Percentiles rank a stretch among this genome's conserved stretches.
phyloP scores from a whole-genome alignment of 1,139 yeast species.

The Yamadazyma atmosphaerica region DNA sequence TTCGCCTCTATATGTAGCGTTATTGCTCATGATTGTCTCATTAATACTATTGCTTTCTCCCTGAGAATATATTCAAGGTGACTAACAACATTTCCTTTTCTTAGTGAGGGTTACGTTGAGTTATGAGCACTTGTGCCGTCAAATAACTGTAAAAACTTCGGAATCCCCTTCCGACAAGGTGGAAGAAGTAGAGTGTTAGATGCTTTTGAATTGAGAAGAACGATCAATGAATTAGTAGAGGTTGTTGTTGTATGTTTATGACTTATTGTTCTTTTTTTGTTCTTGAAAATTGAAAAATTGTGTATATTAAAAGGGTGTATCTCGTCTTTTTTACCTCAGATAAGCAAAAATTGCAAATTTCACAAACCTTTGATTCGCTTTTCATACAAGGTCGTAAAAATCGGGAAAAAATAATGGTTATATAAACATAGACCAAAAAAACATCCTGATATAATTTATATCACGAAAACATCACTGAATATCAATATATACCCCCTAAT shows the following conservation, averaged over 20 bases:
- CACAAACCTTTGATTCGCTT: not conserved
- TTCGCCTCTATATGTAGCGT: too few relatives aligned
- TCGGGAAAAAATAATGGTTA: not conserved
- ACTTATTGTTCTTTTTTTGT: too few relatives aligned
- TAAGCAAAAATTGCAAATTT: not conserved
- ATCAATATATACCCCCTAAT: too few relatives aligned
- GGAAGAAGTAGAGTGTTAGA: too few relatives aligned
- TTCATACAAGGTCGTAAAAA: not conserved
- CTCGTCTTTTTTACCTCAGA: too few relatives aligned
- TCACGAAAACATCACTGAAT: too few relatives aligned
- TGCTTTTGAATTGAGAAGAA: too few relatives aligned
- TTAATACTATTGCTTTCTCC: not conserved
- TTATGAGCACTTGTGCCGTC: slow-evolving; percentile 1
- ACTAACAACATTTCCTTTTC: not conserved
- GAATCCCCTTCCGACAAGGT: not conserved
- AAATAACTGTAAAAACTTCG: not conserved
- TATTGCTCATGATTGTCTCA: not conserved
- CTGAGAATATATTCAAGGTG: not conserved
- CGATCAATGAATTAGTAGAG: too few relatives aligned
- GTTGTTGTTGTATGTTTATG: too few relatives aligned
- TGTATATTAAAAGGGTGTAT: too few relatives aligned
- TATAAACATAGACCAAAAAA: not conserved
- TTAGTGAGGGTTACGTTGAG: not conserved
- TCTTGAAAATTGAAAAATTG: not conserved
- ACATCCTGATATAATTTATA: too few relatives aligned